Evolutionary conservation across 805 yeast genomes (phyloP).

Genomic region (Maudiozyma barnettii): DNA sequence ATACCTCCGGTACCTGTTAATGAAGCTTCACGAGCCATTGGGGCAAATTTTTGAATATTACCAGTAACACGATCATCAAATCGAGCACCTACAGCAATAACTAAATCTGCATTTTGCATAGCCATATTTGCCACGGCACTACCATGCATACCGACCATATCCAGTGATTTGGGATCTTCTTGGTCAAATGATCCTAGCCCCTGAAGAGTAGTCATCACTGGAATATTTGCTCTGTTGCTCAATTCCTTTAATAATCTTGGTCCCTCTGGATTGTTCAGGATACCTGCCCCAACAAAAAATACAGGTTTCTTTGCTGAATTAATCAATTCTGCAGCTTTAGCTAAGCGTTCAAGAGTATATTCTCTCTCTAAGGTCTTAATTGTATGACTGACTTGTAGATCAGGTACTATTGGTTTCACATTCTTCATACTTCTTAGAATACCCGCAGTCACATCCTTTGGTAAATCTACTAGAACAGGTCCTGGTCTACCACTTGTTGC

Average conservation of each 20-base stretch:
- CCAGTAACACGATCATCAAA: conserved; percentile 98
- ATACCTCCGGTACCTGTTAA: conserved; percentile 87
- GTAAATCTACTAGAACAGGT: conserved; percentile 93
- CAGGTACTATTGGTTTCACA: neutral
- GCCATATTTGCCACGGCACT: conserved; percentile 90
- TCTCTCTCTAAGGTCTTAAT: conserved; percentile 38
- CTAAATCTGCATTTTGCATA: conserved; percentile 85
- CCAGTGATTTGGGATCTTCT: conserved; percentile 76
- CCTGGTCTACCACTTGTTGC: conserved; percentile 96
- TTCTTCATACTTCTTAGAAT: conserved; percentile 40
- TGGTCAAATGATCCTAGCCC: conserved; percentile 93
- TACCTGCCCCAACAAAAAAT: conserved; percentile 87
- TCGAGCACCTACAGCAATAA: conserved; percentile 91
- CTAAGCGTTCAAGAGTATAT: conserved; percentile 42
- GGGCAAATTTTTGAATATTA: conserved; percentile 78
- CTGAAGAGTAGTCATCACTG: conserved; percentile 92
- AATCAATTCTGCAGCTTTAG: conserved; percentile 69
- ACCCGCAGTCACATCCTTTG: conserved; percentile 95
- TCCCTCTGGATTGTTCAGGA: conserved; percentile 69
- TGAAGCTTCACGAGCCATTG: conserved; percentile 84
- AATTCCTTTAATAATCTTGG: conserved; percentile 71
- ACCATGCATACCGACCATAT: conserved; percentile 99
- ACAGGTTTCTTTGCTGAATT: conserved; percentile 82
- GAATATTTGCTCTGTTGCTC: conserved; percentile 83
- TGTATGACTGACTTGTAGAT: neutral